Percentiles rank a stretch among this genome's conserved stretches.
These are phyloP conservation scores for Heliamphora exappendiculata DNA, from an alignment of 148 eudicot species.

Conservation along the genomic window DNA sequence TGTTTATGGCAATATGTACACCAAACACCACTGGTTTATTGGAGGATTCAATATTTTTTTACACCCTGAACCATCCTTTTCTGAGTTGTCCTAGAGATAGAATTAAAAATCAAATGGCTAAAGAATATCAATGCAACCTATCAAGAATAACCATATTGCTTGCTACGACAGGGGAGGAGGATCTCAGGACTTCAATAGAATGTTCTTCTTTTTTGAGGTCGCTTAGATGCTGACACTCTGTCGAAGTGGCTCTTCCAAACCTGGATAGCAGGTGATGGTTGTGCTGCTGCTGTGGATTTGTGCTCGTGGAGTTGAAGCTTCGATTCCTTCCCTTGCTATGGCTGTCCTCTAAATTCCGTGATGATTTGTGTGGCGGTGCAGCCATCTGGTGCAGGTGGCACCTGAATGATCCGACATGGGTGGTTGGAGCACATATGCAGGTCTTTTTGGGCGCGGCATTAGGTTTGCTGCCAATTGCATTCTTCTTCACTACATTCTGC, in stretches of 20 bases:
- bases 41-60: neutral
- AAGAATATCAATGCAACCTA: neutral
- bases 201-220: neutral
- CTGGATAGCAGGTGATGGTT: neutral
- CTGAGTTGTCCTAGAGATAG: neutral
- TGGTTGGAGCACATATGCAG: conserved; percentile 9
- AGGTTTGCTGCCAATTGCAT: neutral
- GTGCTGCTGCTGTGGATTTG: neutral
- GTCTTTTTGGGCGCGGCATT: neutral
- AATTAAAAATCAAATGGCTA: neutral
- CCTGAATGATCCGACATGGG: conserved; percentile 3
- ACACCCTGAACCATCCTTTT: neutral
- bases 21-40: neutral
- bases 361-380: neutral
- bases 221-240: too few relatives aligned
- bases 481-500: conserved; percentile 3
- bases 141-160: neutral
- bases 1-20: neutral
- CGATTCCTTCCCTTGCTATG: neutral
- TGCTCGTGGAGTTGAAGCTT: neutral
- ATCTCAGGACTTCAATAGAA: neutral
- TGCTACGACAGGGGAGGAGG: neutral
- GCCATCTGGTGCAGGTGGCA: conserved; percentile 4
- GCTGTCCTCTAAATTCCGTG: neutral
- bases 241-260: neutral